These are phyloP conservation scores for Pseudogymnoascus sp. DNA, from an alignment of 2,329 filamentous ascomycete genomes.

Conservation along the genomic window DNA sequence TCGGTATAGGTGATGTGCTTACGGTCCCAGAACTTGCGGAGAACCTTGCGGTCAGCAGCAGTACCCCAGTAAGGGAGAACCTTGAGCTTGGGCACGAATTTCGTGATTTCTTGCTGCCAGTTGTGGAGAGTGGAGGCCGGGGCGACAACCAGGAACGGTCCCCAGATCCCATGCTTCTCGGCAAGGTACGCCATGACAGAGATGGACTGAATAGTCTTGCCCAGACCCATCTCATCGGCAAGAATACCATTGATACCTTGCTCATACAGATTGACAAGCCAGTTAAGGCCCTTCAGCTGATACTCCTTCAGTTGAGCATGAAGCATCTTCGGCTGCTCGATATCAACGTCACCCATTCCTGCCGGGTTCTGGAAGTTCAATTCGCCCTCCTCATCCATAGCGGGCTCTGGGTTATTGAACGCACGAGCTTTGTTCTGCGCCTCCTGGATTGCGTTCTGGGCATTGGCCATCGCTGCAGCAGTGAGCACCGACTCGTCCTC, in stretches of 20 bases:
- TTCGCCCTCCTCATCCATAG: slow-evolving; percentile 84
- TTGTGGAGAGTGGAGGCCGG: slow-evolving; percentile 96
- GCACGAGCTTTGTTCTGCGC: slow-evolving; percentile 86
- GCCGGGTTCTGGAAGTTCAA: slow-evolving; percentile 99
- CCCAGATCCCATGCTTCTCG: slow-evolving; percentile 96
- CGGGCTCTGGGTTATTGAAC: slow-evolving; percentile 71
- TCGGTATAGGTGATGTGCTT: slow-evolving; percentile 94
- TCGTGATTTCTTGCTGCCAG: slow-evolving; percentile 97
- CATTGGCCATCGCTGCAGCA: slow-evolving; percentile 85
- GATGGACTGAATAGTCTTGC: slow-evolving; percentile 97
- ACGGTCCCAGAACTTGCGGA: slow-evolving; percentile 98
- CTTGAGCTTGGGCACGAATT: slow-evolving; percentile 90
- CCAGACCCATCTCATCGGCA: slow-evolving; percentile 98
- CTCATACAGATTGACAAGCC: slow-evolving; percentile 97
- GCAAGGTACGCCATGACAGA: slow-evolving; percentile 98
- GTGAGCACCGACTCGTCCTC: slow-evolving; percentile 79
- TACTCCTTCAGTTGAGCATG: slow-evolving; percentile 96
- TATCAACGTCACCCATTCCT: slow-evolving; percentile 85
- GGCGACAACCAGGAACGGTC: slow-evolving; percentile 91
- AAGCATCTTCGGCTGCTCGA: slow-evolving; percentile 88
- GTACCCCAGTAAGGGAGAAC: slow-evolving; percentile 97
- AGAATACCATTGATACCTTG: slow-evolving; percentile 99
- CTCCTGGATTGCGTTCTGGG: slow-evolving; percentile 89
- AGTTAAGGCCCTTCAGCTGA: slow-evolving; percentile 97
- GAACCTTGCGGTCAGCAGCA: slow-evolving; percentile 84